Percentiles rank a stretch among this genome's conserved stretches.
Conservation (phyloP, 140 eudicot species). For the Artemisia princeps region DNA sequence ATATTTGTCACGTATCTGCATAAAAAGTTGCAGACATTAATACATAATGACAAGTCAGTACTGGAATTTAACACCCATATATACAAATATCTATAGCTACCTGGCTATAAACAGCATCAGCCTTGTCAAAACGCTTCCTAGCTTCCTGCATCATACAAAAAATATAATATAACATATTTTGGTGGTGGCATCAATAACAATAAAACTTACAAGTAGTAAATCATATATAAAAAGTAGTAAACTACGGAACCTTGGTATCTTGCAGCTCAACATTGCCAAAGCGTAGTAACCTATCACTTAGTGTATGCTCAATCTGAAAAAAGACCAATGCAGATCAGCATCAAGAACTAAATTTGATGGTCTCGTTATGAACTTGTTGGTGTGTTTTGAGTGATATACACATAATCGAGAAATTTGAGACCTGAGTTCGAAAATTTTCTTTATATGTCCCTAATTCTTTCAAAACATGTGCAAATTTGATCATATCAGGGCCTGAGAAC, state of each 20-base stretch:
- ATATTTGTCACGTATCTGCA: slow-evolving; percentile 79
- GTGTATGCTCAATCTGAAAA: slow-evolving; percentile 57
- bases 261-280: slow-evolving; percentile 63
- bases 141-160: slow-evolving; percentile 61
- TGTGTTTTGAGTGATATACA: slow-evolving; percentile 3
- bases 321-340: slow-evolving; percentile 12
- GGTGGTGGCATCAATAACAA: background rate
- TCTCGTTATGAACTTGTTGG: background rate
- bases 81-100: slow-evolving; percentile 26
- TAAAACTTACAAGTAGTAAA: background rate
- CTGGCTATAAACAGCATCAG: slow-evolving; percentile 76
- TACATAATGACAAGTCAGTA: background rate
- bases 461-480: slow-evolving; percentile 67
- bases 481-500: slow-evolving; percentile 73
- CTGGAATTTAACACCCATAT: slow-evolving; percentile 8
- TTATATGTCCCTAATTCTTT: slow-evolving; percentile 81
- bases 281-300: slow-evolving; percentile 57
- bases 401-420: slow-evolving; percentile 17
- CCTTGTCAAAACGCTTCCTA: slow-evolving; percentile 94
- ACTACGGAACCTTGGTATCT: slow-evolving; percentile 66
- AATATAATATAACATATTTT: background rate
- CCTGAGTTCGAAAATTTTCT: slow-evolving; percentile 85
- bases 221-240: background rate
- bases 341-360: background rate
- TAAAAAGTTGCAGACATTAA: background rate